phyloP scores from a whole-genome alignment of 1,139 yeast species.

The Pneumocystis oryctolagi region DNA sequence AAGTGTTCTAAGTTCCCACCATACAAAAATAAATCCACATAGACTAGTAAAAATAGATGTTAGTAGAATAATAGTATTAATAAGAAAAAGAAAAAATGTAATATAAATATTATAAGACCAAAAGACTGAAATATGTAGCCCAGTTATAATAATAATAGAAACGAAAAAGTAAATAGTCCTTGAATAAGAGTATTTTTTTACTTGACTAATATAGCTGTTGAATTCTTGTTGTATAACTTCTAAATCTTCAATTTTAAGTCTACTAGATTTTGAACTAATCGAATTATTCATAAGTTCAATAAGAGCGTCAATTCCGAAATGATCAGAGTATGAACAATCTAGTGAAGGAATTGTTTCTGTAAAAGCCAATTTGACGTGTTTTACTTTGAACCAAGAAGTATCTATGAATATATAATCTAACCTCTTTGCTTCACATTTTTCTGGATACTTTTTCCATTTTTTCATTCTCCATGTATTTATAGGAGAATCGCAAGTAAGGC shows the following conservation, averaged over 20 bases:
- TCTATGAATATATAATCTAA: constrained; percentile 47
- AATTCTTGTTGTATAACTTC: constrained; percentile 36
- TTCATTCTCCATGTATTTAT: constrained; percentile 71
- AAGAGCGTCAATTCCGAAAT: constrained; percentile 69
- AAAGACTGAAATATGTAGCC: constrained; percentile 41
- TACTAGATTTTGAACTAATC: constrained; percentile 22
- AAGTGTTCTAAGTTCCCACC: constrained; percentile 63
- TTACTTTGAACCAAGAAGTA: constrained; percentile 53
- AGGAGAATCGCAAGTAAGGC: constrained; percentile 77
- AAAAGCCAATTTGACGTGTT: constrained; percentile 35
- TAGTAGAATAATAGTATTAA: constrained; percentile 38
- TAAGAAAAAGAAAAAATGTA: constrained; percentile 34
- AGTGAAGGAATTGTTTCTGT: constrained; percentile 24
- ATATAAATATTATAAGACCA: constrained; percentile 35
- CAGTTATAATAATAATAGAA: constrained; percentile 39
- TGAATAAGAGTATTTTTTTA: constrained; percentile 49
- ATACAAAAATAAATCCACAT: constrained; percentile 64
- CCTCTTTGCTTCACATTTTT: constrained; percentile 67
- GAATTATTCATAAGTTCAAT: constrained; percentile 12
- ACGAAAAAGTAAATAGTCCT: constrained; percentile 49
- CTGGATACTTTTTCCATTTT: constrained; percentile 25
- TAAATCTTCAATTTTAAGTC: constrained; percentile 6
- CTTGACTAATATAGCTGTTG: constrained; percentile 38
- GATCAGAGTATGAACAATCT: constrained; percentile 64
- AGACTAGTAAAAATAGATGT: constrained; percentile 66